These are phyloP conservation scores for Hanseniaspora hatyaiensis DNA, from an alignment of 805 yeast genomes.

Conservation along the genomic window DNA sequence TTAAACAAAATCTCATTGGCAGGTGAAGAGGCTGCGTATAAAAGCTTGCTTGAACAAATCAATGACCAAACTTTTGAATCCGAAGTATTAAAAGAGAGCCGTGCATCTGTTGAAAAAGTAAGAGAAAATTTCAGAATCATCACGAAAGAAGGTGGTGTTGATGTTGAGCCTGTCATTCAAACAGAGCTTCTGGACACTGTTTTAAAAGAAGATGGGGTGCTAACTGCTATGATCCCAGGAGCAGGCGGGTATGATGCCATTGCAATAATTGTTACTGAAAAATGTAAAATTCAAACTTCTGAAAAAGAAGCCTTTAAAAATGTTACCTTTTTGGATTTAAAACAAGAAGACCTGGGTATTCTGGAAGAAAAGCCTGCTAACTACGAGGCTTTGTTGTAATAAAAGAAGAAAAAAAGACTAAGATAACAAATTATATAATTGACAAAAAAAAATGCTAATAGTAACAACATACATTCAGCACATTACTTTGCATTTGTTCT, in stretches of 20 bases:
- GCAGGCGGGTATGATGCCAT: constrained; percentile 98
- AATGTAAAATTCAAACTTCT: constrained; percentile 27
- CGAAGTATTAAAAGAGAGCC: constrained; percentile 3
- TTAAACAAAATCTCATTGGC: constrained; percentile 30
- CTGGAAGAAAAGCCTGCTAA: constrained; percentile 34
- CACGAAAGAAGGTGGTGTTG: constrained; percentile 61
- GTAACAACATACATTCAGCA: no score
- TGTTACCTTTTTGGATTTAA: constrained; percentile 58
- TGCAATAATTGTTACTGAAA: constrained; percentile 50
- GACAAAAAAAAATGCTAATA: no score
- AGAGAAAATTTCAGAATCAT: constrained; percentile 48
- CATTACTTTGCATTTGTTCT: constrained; percentile 14
- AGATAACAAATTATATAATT: no score
- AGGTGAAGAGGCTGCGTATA: constrained; percentile 26
- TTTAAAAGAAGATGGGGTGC: constrained; percentile 51
- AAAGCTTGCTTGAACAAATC: constrained; percentile 22
- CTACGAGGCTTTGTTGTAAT: constrained; percentile 25
- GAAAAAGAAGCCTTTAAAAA: constrained; percentile 29
- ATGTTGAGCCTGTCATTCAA: constrained; percentile 77
- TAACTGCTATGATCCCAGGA: constrained; percentile 97
- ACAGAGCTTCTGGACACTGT: constrained; percentile 55
- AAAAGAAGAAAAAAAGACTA: no score
- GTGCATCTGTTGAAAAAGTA: constrained; percentile 36
- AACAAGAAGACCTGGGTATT: constrained; percentile 52
- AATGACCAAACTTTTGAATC: constrained; percentile 17